phyloP scores from a whole-genome alignment of 352 stramenopile species.

The Phytophthora colocasiae region DNA sequence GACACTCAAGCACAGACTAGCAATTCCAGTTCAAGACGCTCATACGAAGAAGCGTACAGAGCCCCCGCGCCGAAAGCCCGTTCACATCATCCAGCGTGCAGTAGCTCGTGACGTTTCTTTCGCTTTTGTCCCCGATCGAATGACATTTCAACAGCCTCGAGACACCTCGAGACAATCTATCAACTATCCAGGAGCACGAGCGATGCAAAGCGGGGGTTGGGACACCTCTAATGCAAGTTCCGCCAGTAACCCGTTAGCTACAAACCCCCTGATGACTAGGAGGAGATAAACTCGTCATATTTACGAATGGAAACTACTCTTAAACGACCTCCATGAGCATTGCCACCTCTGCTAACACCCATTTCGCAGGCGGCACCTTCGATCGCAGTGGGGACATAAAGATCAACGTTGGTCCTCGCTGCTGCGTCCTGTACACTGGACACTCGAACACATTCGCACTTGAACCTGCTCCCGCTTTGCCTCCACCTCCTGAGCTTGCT shows the following conservation, averaged over 20 bases:
- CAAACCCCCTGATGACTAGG: constrained; percentile 53
- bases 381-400: constrained; percentile 90
- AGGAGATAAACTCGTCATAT: constrained; percentile 13
- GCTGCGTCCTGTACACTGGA: constrained; percentile 92
- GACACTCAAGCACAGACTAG: neutral
- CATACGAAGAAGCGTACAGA: neutral
- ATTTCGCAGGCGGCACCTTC: constrained; percentile 89
- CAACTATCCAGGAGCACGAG: constrained; percentile 22
- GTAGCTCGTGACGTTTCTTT: constrained; percentile 5
- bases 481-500: constrained; percentile 16
- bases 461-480: constrained; percentile 15
- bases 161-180: constrained; percentile 8
- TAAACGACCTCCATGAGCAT: constrained; percentile 91
- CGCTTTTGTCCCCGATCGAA: constrained; percentile 5
- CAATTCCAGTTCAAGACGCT: neutral
- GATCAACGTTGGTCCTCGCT: constrained; percentile 90
- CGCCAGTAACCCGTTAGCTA: constrained; percentile 56
- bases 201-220: constrained; percentile 30
- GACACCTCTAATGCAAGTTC: constrained; percentile 61
- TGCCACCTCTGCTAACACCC: constrained; percentile 90
- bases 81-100: constrained; percentile 3
- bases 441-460: constrained; percentile 75
- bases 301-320: constrained; percentile 4
- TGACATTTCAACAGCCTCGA: neutral
- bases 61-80: constrained; percentile 2